phyloP scores from a whole-genome alignment of 441 rosid species.

The Viola pubescens region DNA sequence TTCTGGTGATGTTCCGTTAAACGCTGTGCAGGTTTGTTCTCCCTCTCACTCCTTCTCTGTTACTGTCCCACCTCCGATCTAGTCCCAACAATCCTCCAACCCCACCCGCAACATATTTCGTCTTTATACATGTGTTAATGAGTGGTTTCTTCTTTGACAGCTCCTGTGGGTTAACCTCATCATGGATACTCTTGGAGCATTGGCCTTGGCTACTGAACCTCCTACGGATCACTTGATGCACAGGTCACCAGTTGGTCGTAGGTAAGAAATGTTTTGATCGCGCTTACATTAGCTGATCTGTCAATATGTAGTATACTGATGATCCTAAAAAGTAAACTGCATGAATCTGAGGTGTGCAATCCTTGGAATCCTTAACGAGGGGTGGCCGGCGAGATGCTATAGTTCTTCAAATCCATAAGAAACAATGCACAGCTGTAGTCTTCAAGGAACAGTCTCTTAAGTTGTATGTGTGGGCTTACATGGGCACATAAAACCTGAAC shows the following conservation, averaged over 20 bases:
- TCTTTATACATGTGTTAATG: background rate
- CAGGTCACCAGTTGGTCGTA: conserved; percentile 84
- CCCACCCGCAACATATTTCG: too few relatives aligned
- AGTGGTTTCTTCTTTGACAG: conserved; percentile 29
- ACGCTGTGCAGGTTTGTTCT: conserved; percentile 83
- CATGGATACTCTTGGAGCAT: conserved; percentile 98
- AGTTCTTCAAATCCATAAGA: too few relatives aligned
- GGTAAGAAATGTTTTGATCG: conserved; percentile 33
- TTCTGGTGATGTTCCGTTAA: conserved; percentile 89
- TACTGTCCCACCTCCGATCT: background rate
- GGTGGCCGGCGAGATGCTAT: too few relatives aligned
- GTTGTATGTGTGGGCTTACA: too few relatives aligned
- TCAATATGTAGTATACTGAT: background rate
- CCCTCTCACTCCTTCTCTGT: background rate
- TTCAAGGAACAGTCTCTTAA: too few relatives aligned
- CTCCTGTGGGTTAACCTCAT: conserved; percentile 99
- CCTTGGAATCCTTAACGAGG: too few relatives aligned
- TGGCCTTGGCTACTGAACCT: conserved; percentile 97
- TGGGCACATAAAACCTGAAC: too few relatives aligned
- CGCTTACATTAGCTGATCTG: background rate
- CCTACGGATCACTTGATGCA: conserved; percentile 90
- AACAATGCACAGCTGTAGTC: too few relatives aligned
- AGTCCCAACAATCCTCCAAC: too few relatives aligned
- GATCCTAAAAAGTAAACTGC: background rate
- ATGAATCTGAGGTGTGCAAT: too few relatives aligned